phyloP scores from a whole-genome alignment of 192 early-diverging fungal genomes.

The Thamnidium elegans region DNA sequence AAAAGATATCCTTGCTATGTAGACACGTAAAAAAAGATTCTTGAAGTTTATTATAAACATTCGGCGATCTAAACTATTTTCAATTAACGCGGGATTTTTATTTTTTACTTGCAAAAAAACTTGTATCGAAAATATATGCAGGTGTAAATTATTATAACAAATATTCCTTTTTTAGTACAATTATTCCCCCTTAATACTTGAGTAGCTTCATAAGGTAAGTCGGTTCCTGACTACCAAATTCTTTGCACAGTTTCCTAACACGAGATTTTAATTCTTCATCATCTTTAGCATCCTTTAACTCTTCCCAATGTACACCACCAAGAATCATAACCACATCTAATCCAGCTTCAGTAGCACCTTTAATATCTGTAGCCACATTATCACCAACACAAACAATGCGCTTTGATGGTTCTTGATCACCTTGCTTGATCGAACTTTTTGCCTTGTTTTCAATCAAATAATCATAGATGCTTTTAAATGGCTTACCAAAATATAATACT shows the following conservation, averaged over 20 bases:
- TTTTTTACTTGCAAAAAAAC: no score
- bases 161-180: no score
- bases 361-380: conserved; percentile 27
- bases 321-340: conserved; percentile 27
- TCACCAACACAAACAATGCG: conserved; percentile 29
- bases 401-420: neutral
- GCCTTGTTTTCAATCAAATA: conserved; percentile 16
- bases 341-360: conserved; percentile 25
- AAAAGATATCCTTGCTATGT: no score
- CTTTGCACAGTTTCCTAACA: conserved; percentile 16
- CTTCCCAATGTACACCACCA: conserved; percentile 25
- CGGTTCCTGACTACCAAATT: conserved; percentile 18
- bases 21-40: no score
- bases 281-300: conserved; percentile 14
- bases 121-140: no score
- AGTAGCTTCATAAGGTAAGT: conserved; percentile 27
- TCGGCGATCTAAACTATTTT: no score
- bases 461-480: conserved; percentile 28
- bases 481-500: conserved; percentile 37
- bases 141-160: no score
- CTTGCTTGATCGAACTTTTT: neutral
- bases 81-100: no score
- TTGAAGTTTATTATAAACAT: no score
- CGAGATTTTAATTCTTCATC: conserved; percentile 2
- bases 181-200: conserved; percentile 1